phyloP scores from a whole-genome alignment of 306 rosid species.

The Casuarina cunninghamiana region DNA sequence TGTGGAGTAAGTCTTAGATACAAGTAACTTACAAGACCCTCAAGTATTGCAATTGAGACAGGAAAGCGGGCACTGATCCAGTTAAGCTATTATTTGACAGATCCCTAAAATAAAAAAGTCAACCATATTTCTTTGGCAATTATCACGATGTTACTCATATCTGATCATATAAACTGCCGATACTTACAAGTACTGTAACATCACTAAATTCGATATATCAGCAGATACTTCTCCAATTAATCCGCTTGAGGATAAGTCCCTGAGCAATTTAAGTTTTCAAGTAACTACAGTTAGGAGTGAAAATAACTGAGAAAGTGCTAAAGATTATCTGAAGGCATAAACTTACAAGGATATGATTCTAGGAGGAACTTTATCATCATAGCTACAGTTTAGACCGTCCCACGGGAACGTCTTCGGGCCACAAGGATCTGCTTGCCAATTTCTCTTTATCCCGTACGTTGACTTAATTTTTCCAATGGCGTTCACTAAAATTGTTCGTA shows the following conservation, averaged over 20 bases:
- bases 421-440: constrained; percentile 75
- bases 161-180: background rate
- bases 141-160: background rate
- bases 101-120: background rate
- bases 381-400: constrained; percentile 37
- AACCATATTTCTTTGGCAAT: constrained; percentile 4
- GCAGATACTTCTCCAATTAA: constrained; percentile 38
- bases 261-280: constrained; percentile 24
- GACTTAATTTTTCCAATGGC: constrained; percentile 26
- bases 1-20: background rate
- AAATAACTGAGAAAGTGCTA: background rate
- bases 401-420: constrained; percentile 39
- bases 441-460: constrained; percentile 26
- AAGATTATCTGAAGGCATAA: background rate
- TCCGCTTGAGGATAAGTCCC: constrained; percentile 49
- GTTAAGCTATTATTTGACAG: too few relatives aligned
- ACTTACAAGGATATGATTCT: too few relatives aligned
- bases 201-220: constrained; percentile 33
- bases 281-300: background rate
- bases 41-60: constrained; percentile 28
- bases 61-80: constrained; percentile 42
- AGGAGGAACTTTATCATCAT: too few relatives aligned
- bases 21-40: constrained; percentile 40
- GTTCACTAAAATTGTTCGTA: constrained; percentile 32
- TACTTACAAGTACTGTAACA: constrained; percentile 49